Base-by-base conservation (phyloP, 345 rosid species). In the Bruguiera sexangula region DNA sequence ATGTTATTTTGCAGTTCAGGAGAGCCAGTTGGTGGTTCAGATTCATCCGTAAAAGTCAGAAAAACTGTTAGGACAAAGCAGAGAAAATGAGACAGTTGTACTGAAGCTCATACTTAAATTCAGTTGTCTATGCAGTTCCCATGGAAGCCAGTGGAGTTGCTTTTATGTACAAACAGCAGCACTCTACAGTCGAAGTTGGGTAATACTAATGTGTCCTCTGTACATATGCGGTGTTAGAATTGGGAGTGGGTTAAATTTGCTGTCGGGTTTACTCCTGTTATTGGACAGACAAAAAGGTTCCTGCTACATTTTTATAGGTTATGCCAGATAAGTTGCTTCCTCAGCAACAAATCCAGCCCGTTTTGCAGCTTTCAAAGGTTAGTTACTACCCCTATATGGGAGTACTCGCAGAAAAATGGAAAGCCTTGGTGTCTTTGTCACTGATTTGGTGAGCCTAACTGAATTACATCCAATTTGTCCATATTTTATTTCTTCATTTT, bases 21-120 rank as follows among this genome's bases (percentile, higher is more conserved):
- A 62, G 82, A 81, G 73, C 82, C 75, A 65, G 81, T 82, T 57
- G 77, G 87, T 13, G 87, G 87, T 73, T 76, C 76, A 36, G 88
- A 78, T 63, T 71, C 71, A 64, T 78, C 65, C 24, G 67, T 37
- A 66, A 81, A 73, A 63, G 68, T 67, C 20, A 73, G 59, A 73
- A 76, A 69, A 63, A 73, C 70, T 64, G 73, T 15, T 75, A 18
- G 70, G 85, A 68, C 83, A 73, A 82, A 72, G 22, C 3, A 20
- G 65, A 59, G 61, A 73, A 31, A 16, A 37, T 22, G 20, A 30
- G 67, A 26, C 13, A 9, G 36, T 52, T 60, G 3, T 21, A 58
- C 22, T 10, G 52, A 54, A 72, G 68, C 50, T 39, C 30, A n/a
- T 54, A 18, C 46, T 51, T 30, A 54, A 54, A 26, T 22, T 59